phyloP scores from a whole-genome alignment of 73 alveolate genomes.

The Tetrahymena thermophila region DNA sequence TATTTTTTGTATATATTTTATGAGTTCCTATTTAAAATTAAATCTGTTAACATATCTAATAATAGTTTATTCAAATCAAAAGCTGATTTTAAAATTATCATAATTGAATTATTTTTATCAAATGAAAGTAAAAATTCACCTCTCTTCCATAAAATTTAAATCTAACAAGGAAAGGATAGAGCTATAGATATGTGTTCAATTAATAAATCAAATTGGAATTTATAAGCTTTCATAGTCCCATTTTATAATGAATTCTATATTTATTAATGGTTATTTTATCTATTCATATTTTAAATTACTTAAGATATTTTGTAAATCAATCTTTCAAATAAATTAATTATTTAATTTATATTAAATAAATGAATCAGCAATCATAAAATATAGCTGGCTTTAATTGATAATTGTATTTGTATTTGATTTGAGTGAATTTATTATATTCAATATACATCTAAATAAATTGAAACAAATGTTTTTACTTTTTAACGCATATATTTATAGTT shows the following conservation, averaged over 20 bases:
- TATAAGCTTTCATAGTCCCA: background rate
- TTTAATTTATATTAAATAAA: background rate
- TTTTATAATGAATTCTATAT: background rate
- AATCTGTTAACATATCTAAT: background rate
- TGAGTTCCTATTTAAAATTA: background rate
- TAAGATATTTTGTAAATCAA: background rate
- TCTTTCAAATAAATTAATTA: background rate
- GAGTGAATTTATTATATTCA: background rate
- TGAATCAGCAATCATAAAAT: background rate
- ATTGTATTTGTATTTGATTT: background rate
- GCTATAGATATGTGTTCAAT: background rate
- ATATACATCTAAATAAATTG: background rate
- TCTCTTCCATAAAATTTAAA: background rate
- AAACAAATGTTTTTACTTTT: background rate
- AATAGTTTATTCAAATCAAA: background rate
- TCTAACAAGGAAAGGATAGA: background rate
- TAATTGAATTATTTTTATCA: background rate
- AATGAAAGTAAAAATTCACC: background rate
- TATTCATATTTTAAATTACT: background rate
- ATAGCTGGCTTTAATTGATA: background rate
- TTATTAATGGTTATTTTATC: background rate
- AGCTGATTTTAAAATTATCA: background rate
- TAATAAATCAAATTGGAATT: background rate
- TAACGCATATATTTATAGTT: background rate
- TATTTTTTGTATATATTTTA: background rate